Base-by-base conservation (phyloP, 2,329 filamentous ascomycete genomes). In the Ceratocystis papillata region DNA sequence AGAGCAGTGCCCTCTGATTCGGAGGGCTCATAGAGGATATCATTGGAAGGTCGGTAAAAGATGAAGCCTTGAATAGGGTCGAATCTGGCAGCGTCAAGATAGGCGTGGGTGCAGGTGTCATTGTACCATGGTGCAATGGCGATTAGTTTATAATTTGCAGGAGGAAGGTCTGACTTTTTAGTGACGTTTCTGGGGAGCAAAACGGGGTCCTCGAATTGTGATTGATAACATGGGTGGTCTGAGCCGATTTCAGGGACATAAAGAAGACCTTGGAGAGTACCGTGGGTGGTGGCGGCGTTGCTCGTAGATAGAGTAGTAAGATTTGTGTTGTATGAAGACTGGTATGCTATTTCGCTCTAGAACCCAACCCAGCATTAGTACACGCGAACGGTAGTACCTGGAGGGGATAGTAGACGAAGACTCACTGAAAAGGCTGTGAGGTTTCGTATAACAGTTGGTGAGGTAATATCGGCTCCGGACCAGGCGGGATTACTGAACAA, bases 51-150 rank as follows among this genome's bases (percentile, higher is more conserved):
- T 41, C 77, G 78, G 73, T 86, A 88, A 70, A 87, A 86, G 48
- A 88, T 77, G 72, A 88, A 82, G 25, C 78, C 85, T 53, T 84
- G 81, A 8, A 87, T 79, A 28, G 83, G 80, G 70, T 86, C 83
- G 65, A 75, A 71, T 41, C 79, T 77, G n/a, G 83, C 81, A 22
- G 83, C 79, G 20, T 80, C 76, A 60, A 97, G 80, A 73, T 90
- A 96, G 57, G 87, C 82, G 65, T 80, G 76, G 12, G 89, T 88
- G 73, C 93, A 99, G 30, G 83, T 77, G 6, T 81, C 77, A 69
- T 81, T 88, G 71, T 90, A 84, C 92, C 93, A 97, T 33, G 93
- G 93, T 28, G 90, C 92, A 64, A 96, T 77, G 33, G 88, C 92
- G 70, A 96, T 83, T 63, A 91, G 79, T 65, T 87, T 85, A 74